Evolutionary conservation across 495 filamentous ascomycete genomes (phyloP), one percentile per base, ranked within the genome.

Genomic region (Penicillium bialowiezense): DNA sequence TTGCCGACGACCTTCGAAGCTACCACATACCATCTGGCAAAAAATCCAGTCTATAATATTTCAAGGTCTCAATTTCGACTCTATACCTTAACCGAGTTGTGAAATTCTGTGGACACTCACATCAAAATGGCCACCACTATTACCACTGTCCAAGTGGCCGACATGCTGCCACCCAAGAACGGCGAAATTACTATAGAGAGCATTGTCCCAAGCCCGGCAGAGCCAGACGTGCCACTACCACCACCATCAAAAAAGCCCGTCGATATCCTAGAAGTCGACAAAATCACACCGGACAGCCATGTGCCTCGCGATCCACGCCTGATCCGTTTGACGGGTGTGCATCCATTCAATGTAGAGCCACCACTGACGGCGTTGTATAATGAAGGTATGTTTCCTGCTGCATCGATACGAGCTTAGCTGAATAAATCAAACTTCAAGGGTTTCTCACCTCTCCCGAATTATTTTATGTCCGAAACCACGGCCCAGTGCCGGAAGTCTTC

Each of bases 381-480:
- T 56, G 85, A 95, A 69, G 87, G 86, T 58, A 67, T 41, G 3
- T 33, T 7, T 8, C 12, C 7, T 1, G 20, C 26, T 0, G 3
- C 44, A 12, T 36, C 14, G 5, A 14, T 5, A 41, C 2, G 23
- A 5, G 1, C n/a, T 12, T 23, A 32, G 18, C 5, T 18, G 10
- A 28, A 26, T 29, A 48, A 20, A 44, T 21, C 31, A 18, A 31
- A 21, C 13, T 12, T 3, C 20, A 45, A 77, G 85, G 85, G 4
- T 97, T 96, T 64, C 73, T 97, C 31, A 97, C 92, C 4, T 86
- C 85, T 18, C 86, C 89, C n/a, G 89, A 96, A 53, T 73, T 97
- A 2, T 95, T 96, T 71, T 97, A 93, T 65, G 92, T 97, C n/a
- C 73, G 92, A 52, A 97, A 97, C 48, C 92, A 97, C 76, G 92